Percentiles rank a stretch among this genome's conserved stretches.
These are phyloP conservation scores for Neonectria faginata DNA, from an alignment of 2,329 filamentous ascomycete genomes.

Conservation along the genomic window DNA sequence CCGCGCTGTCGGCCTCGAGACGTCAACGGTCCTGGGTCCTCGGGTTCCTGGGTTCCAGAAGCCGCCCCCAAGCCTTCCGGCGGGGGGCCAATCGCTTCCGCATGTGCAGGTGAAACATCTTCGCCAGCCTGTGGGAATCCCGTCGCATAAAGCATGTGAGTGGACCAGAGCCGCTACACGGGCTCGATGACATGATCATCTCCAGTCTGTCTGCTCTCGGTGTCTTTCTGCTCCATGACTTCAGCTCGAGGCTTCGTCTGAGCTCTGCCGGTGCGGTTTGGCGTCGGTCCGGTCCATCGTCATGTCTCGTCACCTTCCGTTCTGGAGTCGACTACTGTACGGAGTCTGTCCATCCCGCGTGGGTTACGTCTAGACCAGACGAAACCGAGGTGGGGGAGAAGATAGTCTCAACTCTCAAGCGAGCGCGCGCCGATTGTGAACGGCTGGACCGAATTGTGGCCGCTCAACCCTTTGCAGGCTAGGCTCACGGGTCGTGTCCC, in stretches of 20 bases:
- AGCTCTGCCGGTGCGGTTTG: conserved; percentile 16
- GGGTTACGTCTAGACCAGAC: conserved; percentile 13
- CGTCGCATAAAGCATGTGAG: conserved; percentile 30
- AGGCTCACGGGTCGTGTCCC: conserved; percentile 42
- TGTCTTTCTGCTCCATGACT: conserved; percentile 32
- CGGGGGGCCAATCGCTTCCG: conserved; percentile 29
- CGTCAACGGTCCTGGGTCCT: conserved; percentile 45
- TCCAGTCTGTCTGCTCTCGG: conserved; percentile 25
- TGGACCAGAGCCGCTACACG: conserved; percentile 21
- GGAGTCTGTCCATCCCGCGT: background rate
- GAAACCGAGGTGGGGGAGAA: conserved; percentile 36
- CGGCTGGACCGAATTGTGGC: conserved; percentile 43
- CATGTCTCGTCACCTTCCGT: conserved; percentile 34
- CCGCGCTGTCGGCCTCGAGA: conserved; percentile 35
- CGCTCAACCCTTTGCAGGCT: conserved; percentile 32
- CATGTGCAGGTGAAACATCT: conserved; percentile 42
- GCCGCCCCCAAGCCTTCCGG: conserved; percentile 35
- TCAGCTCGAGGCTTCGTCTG: conserved; percentile 22
- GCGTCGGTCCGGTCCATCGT: conserved; percentile 10
- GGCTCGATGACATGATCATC: conserved; percentile 27
- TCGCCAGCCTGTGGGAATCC: conserved; percentile 26
- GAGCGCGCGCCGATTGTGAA: conserved; percentile 38
- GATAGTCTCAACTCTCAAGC: conserved; percentile 30
- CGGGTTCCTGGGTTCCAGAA: conserved; percentile 48
- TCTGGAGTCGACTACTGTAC: conserved; percentile 26